Evolutionary conservation across 257 asterid genomes (phyloP).

Genomic region (Solanum chmielewskii): DNA sequence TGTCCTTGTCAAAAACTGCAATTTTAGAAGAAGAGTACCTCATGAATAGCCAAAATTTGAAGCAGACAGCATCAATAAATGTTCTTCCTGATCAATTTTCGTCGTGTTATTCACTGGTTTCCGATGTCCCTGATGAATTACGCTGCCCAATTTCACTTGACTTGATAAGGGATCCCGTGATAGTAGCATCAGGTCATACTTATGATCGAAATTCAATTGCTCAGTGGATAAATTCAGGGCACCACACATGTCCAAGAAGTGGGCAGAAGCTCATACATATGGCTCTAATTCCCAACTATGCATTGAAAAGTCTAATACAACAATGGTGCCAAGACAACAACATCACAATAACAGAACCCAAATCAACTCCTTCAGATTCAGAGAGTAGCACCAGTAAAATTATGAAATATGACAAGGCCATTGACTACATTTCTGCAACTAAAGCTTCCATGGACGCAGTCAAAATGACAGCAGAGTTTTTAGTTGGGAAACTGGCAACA

Average conservation of each 20-base stretch:
- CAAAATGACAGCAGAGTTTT: conserved; percentile 68
- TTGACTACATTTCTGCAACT: conserved; percentile 66
- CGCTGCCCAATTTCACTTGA: conserved; percentile 81
- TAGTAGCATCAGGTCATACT: conserved; percentile 81
- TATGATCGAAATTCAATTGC: conserved; percentile 66
- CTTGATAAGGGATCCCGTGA: conserved; percentile 78
- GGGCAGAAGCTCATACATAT: conserved; percentile 79
- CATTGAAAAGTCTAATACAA: conserved; percentile 50
- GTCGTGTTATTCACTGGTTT: conserved; percentile 19
- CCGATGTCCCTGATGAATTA: conserved; percentile 59
- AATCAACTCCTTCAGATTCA: conserved; percentile 26
- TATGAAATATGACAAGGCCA: conserved; percentile 23
- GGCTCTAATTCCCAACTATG: conserved; percentile 80
- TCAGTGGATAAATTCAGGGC: conserved; percentile 85
- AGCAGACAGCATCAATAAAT: conserved; percentile 26
- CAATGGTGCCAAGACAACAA: conserved; percentile 80
- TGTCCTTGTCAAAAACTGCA: conserved; percentile 36
- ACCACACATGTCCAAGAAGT: conserved; percentile 77
- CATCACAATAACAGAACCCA: conserved; percentile 27
- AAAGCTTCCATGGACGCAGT: conserved; percentile 62
- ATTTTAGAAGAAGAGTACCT: conserved; percentile 20
- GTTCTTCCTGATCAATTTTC: conserved; percentile 26
- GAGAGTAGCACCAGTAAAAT: conserved; percentile 35
- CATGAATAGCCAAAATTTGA: conserved; percentile 20
- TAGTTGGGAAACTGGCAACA: conserved; percentile 69